Conservation (phyloP, 2,329 filamentous ascomycete species). For the Fusarium dimerum region DNA sequence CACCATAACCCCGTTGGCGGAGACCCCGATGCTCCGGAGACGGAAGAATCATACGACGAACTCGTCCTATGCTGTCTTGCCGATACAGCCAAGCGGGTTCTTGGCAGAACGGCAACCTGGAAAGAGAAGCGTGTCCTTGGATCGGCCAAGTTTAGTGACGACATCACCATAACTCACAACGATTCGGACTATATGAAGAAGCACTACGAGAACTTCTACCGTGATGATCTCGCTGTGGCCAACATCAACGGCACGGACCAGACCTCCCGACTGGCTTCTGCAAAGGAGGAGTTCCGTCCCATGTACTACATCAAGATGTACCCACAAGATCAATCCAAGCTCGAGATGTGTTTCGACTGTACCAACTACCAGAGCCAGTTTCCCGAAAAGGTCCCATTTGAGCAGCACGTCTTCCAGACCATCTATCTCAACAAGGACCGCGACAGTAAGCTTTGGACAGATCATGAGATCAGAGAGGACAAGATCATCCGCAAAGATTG, state of each 20-base stretch:
- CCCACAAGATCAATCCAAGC: constrained; percentile 14
- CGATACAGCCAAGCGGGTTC: constrained; percentile 12
- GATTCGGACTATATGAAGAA: constrained; percentile 18
- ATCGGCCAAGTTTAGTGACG: constrained; percentile 16
- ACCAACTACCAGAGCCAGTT: constrained; percentile 22
- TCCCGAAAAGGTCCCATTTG: constrained; percentile 14
- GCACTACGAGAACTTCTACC: constrained; percentile 19
- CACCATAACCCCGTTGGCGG: constrained; percentile 15
- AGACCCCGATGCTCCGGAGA: constrained; percentile 8
- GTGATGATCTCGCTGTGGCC: constrained; percentile 11
- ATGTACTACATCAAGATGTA: constrained; percentile 25
- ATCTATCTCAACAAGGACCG: constrained; percentile 54
- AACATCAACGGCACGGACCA: constrained; percentile 12
- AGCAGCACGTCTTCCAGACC: constrained; percentile 43
- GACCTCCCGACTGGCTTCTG: constrained; percentile 9
- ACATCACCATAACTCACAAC: constrained; percentile 16
- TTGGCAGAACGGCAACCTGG: constrained; percentile 14
- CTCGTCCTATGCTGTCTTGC: constrained; percentile 17
- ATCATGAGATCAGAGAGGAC: constrained; percentile 13
- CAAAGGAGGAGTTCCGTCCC: constrained; percentile 16
- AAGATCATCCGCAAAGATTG: constrained; percentile 19
- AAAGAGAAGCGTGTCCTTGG: constrained; percentile 16
- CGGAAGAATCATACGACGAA: constrained; percentile 14
- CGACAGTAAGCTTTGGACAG: constrained; percentile 14
- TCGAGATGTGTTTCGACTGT: constrained; percentile 20